These are phyloP conservation scores for Elsinoe ampelina DNA, from an alignment of 2,329 filamentous ascomycete species.

Conservation along the genomic window DNA sequence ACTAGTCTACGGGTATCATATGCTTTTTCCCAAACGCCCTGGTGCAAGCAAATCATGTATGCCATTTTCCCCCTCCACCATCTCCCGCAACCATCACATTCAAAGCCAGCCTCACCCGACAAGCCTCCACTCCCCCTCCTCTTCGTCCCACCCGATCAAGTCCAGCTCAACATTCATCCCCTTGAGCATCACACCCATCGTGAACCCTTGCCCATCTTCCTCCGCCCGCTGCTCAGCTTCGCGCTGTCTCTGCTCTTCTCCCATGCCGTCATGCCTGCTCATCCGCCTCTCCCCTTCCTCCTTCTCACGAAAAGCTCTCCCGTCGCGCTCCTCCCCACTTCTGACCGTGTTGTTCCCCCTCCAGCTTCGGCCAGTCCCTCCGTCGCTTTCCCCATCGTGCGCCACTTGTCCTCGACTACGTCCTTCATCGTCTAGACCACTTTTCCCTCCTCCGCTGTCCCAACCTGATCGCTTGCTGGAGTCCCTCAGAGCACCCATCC, in stretches of 20 bases:
- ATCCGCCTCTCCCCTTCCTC: conserved; percentile 20
- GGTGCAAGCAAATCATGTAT: too few relatives aligned
- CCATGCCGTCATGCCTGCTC: conserved; percentile 33
- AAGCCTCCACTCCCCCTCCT: conserved; percentile 45
- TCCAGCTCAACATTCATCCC: conserved; percentile 54
- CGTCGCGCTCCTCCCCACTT: too few relatives aligned
- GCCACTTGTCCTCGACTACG: too few relatives aligned
- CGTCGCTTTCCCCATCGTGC: too few relatives aligned
- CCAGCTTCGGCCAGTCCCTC: too few relatives aligned
- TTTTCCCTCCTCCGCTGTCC: conserved; percentile 26
- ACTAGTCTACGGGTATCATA: too few relatives aligned
- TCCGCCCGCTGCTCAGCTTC: conserved; percentile 39
- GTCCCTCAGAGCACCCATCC: conserved; percentile 31
- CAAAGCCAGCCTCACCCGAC: not conserved
- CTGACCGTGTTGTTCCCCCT: too few relatives aligned
- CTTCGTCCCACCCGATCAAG: conserved; percentile 54
- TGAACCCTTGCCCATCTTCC: conserved; percentile 40
- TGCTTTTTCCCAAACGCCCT: too few relatives aligned
- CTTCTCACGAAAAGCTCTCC: too few relatives aligned
- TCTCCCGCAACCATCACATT: too few relatives aligned
- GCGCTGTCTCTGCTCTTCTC: conserved; percentile 40
- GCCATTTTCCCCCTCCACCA: too few relatives aligned
- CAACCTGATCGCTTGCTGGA: conserved; percentile 39
- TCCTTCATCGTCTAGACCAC: conserved; percentile 20
- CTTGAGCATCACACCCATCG: conserved; percentile 60